Conservation (phyloP, 192 early-diverging fungal species). For the Pilaira anomala region DNA sequence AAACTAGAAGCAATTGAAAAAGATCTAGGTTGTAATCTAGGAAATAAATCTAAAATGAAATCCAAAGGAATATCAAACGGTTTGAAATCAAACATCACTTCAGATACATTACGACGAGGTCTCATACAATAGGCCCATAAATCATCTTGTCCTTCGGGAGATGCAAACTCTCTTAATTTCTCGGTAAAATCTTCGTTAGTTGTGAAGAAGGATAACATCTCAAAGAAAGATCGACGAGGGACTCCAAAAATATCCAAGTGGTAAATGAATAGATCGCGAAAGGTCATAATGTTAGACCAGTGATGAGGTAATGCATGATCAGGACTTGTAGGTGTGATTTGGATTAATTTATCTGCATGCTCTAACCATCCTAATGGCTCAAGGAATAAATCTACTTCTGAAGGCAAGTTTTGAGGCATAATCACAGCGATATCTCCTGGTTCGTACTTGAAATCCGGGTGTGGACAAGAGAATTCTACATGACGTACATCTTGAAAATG, state of each 20-base stretch:
- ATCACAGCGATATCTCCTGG: constrained; percentile 84
- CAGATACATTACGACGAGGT: constrained; percentile 73
- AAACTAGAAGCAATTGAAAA: constrained; percentile 84
- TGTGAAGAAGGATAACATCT: constrained; percentile 80
- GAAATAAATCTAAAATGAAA: constrained; percentile 86
- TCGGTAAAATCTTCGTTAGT: constrained; percentile 64
- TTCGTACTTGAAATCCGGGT: constrained; percentile 41
- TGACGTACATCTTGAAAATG: constrained; percentile 96
- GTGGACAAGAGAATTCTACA: constrained; percentile 56
- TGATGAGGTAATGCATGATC: constrained; percentile 50
- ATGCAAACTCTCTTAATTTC: constrained; percentile 77
- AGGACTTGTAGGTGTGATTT: constrained; percentile 42
- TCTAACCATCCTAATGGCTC: constrained; percentile 66
- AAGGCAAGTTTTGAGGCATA: constrained; percentile 64
- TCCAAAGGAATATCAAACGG: constrained; percentile 67
- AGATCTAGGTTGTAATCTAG: constrained; percentile 69
- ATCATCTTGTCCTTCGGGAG: constrained; percentile 82
- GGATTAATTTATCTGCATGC: constrained; percentile 60
- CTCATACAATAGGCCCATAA: constrained; percentile 84
- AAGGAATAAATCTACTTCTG: constrained; percentile 71
- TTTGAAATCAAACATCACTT: constrained; percentile 83
- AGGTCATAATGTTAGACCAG: constrained; percentile 55
- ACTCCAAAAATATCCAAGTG: constrained; percentile 84
- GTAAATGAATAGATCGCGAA: constrained; percentile 71
- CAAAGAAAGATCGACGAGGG: constrained; percentile 89